Base-by-base conservation (phyloP, 2,329 filamentous ascomycete species). In the Pyrenophora graminea region DNA sequence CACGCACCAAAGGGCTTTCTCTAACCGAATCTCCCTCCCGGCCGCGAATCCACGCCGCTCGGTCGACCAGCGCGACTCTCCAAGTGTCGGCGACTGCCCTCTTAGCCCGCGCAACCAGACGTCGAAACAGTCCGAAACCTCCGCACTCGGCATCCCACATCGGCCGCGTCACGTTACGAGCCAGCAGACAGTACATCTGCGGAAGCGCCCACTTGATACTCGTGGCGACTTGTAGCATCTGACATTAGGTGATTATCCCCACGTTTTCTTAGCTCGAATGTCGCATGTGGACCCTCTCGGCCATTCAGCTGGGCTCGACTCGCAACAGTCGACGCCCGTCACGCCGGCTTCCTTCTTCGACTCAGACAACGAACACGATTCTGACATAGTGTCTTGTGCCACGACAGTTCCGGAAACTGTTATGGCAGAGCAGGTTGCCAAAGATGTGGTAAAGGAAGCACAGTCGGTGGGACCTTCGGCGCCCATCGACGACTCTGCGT, bases 381-480 rank as follows among this genome's bases (percentile, higher is more conserved):
- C 71, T 74, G 63, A 74, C 71, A 59, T 41, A 51, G 55, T 42
- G 45, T 55, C 53, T 59, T 63, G 58, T 59, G 55, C 63, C 61
- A 60, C 66, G 17, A 60, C 74, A 81, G 79, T 74, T 73, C 73
- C 77, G 74, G 74, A 77, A 74, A 78, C 83, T 86, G 84, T 86
- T 85, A 87, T 87, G 84, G 84, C 84, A 85, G 84, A 86, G 83
- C 81, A 84, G 82, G 82, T 77, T 72, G 79, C 77, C 81, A 83
- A 85, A 77, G 81, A 87, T 87, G 84, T 85, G 84, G 84, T 86
- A 85, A 84, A 84, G 79, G 80, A 85, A 81, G 79, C 82, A 79
- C 79, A 80, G 84, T 86, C 84, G 83, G 79, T 83, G 77, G 82
- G 82, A 80, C 82, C 79, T 73, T 73, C 76, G 72, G 79, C 80